These are phyloP conservation scores for Vigna reflexopilosa DNA, from an alignment of 306 rosid genomes.

Conservation along the genomic window DNA sequence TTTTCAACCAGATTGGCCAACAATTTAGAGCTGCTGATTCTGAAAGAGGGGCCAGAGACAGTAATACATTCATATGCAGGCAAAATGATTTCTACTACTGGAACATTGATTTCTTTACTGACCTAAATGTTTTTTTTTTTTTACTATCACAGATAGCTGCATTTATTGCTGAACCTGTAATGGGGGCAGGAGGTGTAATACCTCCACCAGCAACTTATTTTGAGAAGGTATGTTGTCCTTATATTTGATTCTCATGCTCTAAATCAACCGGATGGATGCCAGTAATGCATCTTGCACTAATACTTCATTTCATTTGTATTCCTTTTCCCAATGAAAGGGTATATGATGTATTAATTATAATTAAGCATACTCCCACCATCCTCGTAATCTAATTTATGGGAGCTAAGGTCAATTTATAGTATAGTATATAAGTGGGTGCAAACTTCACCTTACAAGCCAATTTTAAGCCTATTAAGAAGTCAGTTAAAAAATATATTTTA, in stretches of 20 bases:
- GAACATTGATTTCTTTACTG: constrained; percentile 23
- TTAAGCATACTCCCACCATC: no score
- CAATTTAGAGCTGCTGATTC: constrained; percentile 82
- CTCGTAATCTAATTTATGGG: no score
- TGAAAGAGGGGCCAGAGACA: constrained; percentile 93
- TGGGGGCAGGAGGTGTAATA: constrained; percentile 98
- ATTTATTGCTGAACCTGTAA: constrained; percentile 95
- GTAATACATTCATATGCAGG: constrained; percentile 54
- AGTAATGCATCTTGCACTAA: no score
- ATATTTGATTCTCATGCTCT: constrained; percentile 21
- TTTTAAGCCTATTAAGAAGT: no score
- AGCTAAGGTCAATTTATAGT: no score
- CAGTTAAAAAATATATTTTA: no score
- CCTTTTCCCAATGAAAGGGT: no score
- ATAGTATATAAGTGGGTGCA: no score
- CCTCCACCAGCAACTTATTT: constrained; percentile 89
- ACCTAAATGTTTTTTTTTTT: not conserved
- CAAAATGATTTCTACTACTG: constrained; percentile 28
- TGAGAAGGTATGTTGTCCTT: constrained; percentile 70
- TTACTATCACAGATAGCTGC: constrained; percentile 83
- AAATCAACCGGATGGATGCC: not conserved
- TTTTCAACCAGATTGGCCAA: constrained; percentile 90
- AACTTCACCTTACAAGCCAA: no score
- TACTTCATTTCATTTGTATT: no score
- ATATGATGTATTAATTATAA: no score